Evolutionary conservation across 352 stramenopile genomes (phyloP), one percentile per base, ranked within the genome.

Genomic region (Pythium apleroticum): DNA sequence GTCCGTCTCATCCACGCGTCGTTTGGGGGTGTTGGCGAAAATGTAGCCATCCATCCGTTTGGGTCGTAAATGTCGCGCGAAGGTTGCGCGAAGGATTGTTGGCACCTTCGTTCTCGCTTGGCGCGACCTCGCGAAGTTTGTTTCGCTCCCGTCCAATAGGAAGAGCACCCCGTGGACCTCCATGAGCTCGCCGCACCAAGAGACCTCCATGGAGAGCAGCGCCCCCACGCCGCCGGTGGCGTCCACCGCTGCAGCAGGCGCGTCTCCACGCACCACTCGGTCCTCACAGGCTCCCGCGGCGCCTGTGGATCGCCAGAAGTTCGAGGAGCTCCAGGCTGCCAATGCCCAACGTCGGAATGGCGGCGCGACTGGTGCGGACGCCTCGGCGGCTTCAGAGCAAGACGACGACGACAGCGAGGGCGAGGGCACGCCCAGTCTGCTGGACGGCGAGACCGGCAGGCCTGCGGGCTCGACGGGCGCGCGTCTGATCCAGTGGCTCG

Each of bases 401-500:
- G 63, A 48, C 30, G 48, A 33, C 67, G 41, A 60, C 50, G 48
- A 56, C 4, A 57, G 62, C n/a, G 63, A 65, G 43, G 61, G 62
- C 37, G 56, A 66, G 12, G 35, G 20, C 8, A 59, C 65, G 28
- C 57, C 52, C n/a, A 66, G 57, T 33, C 57, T 71, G 27, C 28
- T 71, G 22, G 60, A 66, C 12, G 66, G 52, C 8, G 66, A 65
- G 43, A 67, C 52, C 5, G 67, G 54, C 50, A 57, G 65, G 25
- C 59, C 54, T 7, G 58, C 70, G 22, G 84, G 89, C 56, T 77
- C 73, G 3, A 77, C 87, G 15, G 81, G 85, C 12, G 78, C 72
- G 35, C 81, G 90, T 53, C 73, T 96, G 19, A 83, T 92, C 52
- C 69, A 82, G 49, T 96, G 87, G 87, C 81, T 96, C 5, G 83